Base-by-base conservation (phyloP, 2,329 filamentous ascomycete species). In the Corynespora cassiicola region DNA sequence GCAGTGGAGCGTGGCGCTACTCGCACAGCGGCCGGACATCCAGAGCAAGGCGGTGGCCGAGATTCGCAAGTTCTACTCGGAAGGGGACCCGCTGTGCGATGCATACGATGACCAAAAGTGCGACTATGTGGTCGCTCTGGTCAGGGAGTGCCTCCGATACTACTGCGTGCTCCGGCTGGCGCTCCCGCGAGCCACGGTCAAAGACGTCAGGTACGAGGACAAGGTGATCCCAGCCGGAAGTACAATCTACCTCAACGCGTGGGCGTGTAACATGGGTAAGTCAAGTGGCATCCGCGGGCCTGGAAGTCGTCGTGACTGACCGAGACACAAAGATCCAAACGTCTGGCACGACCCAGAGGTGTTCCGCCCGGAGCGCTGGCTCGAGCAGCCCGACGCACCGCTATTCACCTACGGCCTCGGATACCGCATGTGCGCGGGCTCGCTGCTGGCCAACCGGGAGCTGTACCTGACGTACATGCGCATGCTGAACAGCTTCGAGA, bases 241-340 rank as follows among this genome's bases (percentile, higher is more conserved):
- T 1, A 78, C 84, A 0, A 74, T 85, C 22, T 86, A 85, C 59
- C 66, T 86, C 17, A 87, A 86, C 41, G 79, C 81, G 0, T 86
- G 82, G 82, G 82, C 82, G 3, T 86, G 83, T 53, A 86, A 86
- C 45, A 84, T 84, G 79, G 81, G 80, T 81, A 67, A 56, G 73
- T 62, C 31, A n/a, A 21, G 7, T 19, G 16, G 15, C 12, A 17
- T 30, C 35, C 8, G 7, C 12, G 6, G 20, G 16, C 8, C 7
- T 5, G 6, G 16, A 36, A 26, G 32, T 21, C 25, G 40, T 50
- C 12, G 46, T 34, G 8, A 14, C 17, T 47, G 31, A 47, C 22
- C 26, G 11, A 7, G 11, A 39, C 4, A 10, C 7, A 45, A 25
- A 64, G 80, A 84, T 53, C 67, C 74, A 0, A 71, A 74, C 8